Evolutionary conservation across 257 asterid species (phyloP).

Genomic region (Gentiana straminea): DNA sequence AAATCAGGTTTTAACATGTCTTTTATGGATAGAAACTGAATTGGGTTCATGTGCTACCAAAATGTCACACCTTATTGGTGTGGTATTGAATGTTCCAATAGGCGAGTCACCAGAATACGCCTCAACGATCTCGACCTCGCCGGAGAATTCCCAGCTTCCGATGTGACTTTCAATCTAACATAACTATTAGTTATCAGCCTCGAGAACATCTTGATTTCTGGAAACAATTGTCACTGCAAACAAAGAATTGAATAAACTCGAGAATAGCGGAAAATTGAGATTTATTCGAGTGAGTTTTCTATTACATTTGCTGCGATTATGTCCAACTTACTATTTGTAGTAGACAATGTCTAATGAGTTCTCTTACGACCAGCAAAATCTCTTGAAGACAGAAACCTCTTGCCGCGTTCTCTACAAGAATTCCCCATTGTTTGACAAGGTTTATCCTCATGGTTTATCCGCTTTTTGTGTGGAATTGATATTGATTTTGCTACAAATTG

Average conservation of each 20-base stretch:
- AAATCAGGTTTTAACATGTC: slow-evolving; percentile 25
- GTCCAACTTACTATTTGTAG: too few relatives aligned
- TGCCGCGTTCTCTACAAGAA: too few relatives aligned
- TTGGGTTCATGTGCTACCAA: slow-evolving; percentile 43
- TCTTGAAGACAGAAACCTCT: too few relatives aligned
- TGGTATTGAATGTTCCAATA: slow-evolving; percentile 42
- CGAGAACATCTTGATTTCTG: slow-evolving; percentile 42
- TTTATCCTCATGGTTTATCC: too few relatives aligned
- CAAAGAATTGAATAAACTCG: too few relatives aligned
- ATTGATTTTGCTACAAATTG: not conserved
- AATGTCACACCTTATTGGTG: slow-evolving; percentile 42
- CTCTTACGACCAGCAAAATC: too few relatives aligned
- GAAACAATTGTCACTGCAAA: slow-evolving; percentile 5
- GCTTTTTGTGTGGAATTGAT: not conserved
- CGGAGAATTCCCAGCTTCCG: slow-evolving; percentile 26
- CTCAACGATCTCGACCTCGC: slow-evolving; percentile 37
- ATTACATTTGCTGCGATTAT: too few relatives aligned
- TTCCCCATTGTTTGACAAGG: too few relatives aligned
- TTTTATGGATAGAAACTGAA: slow-evolving; percentile 39
- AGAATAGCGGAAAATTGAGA: too few relatives aligned
- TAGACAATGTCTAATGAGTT: too few relatives aligned
- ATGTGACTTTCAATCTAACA: slow-evolving; percentile 39
- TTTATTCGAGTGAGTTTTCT: too few relatives aligned
- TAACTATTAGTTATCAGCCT: slow-evolving; percentile 39
- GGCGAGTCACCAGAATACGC: slow-evolving; percentile 46